Base-by-base conservation (phyloP, 345 rosid genomes). In the Pugionium dolabratum region DNA sequence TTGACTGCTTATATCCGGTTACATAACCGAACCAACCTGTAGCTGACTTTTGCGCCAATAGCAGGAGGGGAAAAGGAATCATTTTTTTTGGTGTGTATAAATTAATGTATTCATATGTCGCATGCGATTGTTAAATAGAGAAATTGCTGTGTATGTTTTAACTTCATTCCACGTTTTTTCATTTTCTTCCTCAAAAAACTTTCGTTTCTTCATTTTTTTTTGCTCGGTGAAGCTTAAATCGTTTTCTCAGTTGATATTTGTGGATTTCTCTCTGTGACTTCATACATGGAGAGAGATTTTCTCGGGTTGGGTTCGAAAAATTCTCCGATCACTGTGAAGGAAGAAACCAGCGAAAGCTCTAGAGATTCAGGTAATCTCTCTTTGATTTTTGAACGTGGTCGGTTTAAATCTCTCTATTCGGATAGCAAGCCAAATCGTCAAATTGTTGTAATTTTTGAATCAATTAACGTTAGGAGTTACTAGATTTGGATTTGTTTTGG, bases 271-370 rank as follows among this genome's bases (percentile, higher is more conserved):
- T 18, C 18, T 18, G 18, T 18, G 18, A 18, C 18, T 18, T 18
- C 18, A 18, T 18, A 18, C 3, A 82, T 84, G 86, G 88, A 84
- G 79, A 81, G 84, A 70, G 83, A 84, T 72, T 84, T 84, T 62
- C 72, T 84, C 6, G 84, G 88, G 9, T 5, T 84, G 47, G 81
- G 75, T 66, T 72, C 82, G 11, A 82, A 70, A 68, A 58, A 53
- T 67, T 31, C 60, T 70, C 77, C 80, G 26, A 49, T 74, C 40
- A 76, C 81, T 11, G 77, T 76, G 45, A 84, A 82, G 49, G 83
- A 78, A 32, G 88, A 80, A 48, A 43, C 71, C 7, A 65, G 70
- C 54, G 85, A 79, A 54, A 58, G 66, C 76, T 71, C 70, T 5
- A 74, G 67, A 53, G 85, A 78, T 63, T 78, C 82, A 63, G 83